phyloP scores from a whole-genome alignment of 2,329 filamentous ascomycete genomes.

The Arthrobotrys entomopaga region DNA sequence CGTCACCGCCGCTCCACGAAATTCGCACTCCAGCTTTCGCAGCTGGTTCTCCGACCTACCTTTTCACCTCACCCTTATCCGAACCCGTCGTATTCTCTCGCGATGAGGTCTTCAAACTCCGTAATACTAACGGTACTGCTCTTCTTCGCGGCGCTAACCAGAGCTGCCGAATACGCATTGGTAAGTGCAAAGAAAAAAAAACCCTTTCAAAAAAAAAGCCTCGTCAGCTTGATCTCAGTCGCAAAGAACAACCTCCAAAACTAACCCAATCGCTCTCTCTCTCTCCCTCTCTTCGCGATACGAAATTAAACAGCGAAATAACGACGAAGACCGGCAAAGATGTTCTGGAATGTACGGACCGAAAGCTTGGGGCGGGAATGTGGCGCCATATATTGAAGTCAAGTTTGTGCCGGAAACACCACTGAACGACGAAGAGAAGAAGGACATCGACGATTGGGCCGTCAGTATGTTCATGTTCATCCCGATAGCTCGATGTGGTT shows the following conservation, averaged over 20 bases:
- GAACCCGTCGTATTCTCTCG: background rate
- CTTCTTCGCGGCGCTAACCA: conserved; percentile 53
- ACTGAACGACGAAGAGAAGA: conserved; percentile 65
- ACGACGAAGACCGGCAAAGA: conserved; percentile 70
- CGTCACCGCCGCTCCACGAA: background rate
- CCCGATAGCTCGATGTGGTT: background rate
- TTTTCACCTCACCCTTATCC: background rate
- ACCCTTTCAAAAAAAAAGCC: background rate
- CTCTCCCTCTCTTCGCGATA: background rate
- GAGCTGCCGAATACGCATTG: conserved; percentile 55
- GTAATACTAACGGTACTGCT: conserved; percentile 45
- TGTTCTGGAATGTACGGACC: conserved; percentile 78
- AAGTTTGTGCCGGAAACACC: conserved; percentile 43
- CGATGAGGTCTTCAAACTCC: conserved; percentile 51
- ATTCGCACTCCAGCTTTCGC: conserved; percentile 12
- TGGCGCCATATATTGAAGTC: conserved; percentile 73
- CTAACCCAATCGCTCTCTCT: conserved; percentile 29
- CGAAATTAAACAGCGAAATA: conserved; percentile 66
- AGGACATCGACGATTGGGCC: conserved; percentile 69
- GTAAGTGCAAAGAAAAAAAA: conserved; percentile 24
- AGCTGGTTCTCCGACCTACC: conserved; percentile 19
- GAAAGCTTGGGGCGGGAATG: conserved; percentile 73
- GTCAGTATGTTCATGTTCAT: conserved; percentile 62
- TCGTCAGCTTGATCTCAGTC: conserved; percentile 12
- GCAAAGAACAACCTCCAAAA: conserved; percentile 8